Evolutionary conservation across 192 early-diverging fungal genomes (phyloP).

Genomic region (Coemansia furcata): DNA sequence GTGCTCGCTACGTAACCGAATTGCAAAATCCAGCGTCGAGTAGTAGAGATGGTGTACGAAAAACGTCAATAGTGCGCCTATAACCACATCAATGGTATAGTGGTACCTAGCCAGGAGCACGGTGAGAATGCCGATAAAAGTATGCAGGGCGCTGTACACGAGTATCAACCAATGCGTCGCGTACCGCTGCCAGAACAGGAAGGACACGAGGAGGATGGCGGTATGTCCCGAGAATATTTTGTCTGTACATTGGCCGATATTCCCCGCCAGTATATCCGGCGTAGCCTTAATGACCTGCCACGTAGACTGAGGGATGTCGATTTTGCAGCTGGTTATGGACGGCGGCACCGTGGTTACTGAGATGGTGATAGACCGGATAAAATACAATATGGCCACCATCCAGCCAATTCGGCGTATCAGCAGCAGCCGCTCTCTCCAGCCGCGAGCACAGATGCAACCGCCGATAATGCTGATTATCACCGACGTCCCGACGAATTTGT

Average conservation of each 20-base stretch:
- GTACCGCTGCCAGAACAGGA: slow-evolving; percentile 57
- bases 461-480: slow-evolving; percentile 47
- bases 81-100: slow-evolving; percentile 62
- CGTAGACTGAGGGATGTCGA: slow-evolving; percentile 35
- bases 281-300: slow-evolving; percentile 51
- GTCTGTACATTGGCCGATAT: slow-evolving; percentile 58
- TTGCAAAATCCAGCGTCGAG: slow-evolving; percentile 37
- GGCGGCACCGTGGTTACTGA: slow-evolving; percentile 60
- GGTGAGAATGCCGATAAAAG: slow-evolving; percentile 43
- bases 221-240: slow-evolving; percentile 68
- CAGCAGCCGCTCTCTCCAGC: slow-evolving; percentile 56
- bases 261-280: slow-evolving; percentile 51
- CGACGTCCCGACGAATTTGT: slow-evolving; percentile 53
- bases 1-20: neutral
- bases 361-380: slow-evolving; percentile 56
- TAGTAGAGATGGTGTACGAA: slow-evolving; percentile 59
- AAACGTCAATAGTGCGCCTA: slow-evolving; percentile 59
- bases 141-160: slow-evolving; percentile 41
- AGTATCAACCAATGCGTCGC: slow-evolving; percentile 49
- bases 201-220: slow-evolving; percentile 54
- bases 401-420: slow-evolving; percentile 55
- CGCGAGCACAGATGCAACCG: slow-evolving; percentile 35
- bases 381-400: slow-evolving; percentile 57
- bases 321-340: slow-evolving; percentile 40
- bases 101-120: slow-evolving; percentile 59